Base-by-base conservation (phyloP, 2,329 filamentous ascomycete species). In the Endocalyx cinctus region DNA sequence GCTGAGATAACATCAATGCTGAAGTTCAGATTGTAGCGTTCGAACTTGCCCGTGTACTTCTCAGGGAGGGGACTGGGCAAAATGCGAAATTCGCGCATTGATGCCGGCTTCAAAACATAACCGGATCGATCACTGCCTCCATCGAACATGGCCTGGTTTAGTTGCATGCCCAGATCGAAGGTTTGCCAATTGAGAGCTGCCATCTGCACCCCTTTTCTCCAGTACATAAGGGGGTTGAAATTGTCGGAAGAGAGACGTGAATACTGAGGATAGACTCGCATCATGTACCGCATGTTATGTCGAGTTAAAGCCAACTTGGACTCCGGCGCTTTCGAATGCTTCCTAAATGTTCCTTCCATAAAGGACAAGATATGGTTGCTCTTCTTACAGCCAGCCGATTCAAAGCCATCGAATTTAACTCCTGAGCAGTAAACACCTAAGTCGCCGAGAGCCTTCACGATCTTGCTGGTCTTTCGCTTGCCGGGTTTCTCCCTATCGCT, bases 171-270 rank as follows among this genome's bases (percentile, higher is more conserved):
- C 13, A 94, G 72, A 55, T 97, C 92, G 53, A 94, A 96, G 0
- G 89, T 97, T 63, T 98, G 92, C 90, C 92, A 97, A 63, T 98
- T 98, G 42, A 97, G 71, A 1, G 92, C 92, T 11, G 85, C 88
- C 90, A 98, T 97, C 62, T 98, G 92, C 13, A 96, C 92, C 19
- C 92, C 92, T 27, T 87, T 82, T 32, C 90, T 82, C 92, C 92
- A 98, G 57, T 92, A 94, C 42, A 83, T 81, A 43, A 95, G 75
- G 1, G 92, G 92, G 51, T 96, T 88, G 53, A 96, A 97, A 63
- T 98, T 98, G 48, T 84, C 87, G 1, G 92, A 97, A 20, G 78
- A 79, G 36, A 97, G 71, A 17, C 92, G 83, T 48, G 79, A 81
- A 23, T 78, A 82, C 34, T 87, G 84, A 6, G 92, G 92, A 55